These are phyloP conservation scores for Rutstroemia sp. DNA, from an alignment of 2,329 filamentous ascomycete genomes.

Conservation along the genomic window DNA sequence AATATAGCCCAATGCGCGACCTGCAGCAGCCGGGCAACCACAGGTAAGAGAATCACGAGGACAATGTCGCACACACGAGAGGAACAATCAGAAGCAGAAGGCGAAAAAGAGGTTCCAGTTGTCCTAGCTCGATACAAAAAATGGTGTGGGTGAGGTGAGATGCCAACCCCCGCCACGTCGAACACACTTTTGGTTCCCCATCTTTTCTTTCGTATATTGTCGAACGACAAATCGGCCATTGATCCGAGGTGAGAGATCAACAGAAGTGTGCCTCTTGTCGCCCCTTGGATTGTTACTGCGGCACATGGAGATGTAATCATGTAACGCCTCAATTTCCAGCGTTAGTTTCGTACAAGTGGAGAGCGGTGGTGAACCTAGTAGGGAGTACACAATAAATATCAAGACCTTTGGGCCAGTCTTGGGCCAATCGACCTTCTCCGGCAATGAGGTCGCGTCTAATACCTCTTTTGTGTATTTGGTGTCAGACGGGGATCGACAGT, in stretches of 20 bases:
- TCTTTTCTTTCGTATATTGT: neutral
- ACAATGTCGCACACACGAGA: neutral
- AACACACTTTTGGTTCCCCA: neutral
- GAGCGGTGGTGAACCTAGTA: constrained; percentile 1
- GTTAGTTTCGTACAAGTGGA: neutral
- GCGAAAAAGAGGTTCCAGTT: neutral
- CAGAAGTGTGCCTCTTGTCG: neutral
- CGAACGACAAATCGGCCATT: neutral
- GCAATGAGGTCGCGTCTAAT: constrained; percentile 5
- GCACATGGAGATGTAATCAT: constrained; percentile 1
- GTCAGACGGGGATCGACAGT: neutral
- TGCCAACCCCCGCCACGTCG: constrained; percentile 4
- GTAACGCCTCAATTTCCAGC: constrained; percentile 4
- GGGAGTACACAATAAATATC: neutral
- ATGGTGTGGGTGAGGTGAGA: constrained; percentile 1
- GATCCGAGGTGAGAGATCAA: neutral
- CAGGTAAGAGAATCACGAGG: constrained; percentile 5
- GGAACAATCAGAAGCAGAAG: neutral
- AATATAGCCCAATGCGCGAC: constrained; percentile 13
- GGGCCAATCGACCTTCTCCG: neutral
- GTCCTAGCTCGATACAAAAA: neutral
- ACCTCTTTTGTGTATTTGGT: neutral
- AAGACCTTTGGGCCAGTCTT: neutral
- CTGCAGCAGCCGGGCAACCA: constrained; percentile 2
- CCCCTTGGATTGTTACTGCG: neutral